Evolutionary conservation across 2,329 filamentous ascomycete species (phyloP), one percentile per base, ranked within the genome.

Genomic region (Sordariomycetes sp.): DNA sequence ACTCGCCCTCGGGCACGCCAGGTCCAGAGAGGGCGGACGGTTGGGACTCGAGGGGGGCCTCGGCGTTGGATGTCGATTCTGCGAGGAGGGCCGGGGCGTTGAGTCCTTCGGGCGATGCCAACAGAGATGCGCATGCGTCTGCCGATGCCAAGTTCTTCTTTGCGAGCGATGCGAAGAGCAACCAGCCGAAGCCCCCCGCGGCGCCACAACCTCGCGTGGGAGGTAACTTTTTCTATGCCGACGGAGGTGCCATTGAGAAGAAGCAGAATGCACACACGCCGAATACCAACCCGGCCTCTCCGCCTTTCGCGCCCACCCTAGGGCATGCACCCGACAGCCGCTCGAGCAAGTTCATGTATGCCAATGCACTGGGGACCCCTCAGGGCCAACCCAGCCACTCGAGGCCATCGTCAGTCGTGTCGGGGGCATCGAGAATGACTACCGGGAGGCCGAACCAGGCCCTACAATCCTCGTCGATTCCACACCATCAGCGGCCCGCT

Each of bases 61-160:
- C 55, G 6, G 45, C 17, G 25, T 24, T 20, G n/a, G 55, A 56
- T n/a, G 39, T n/a, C 32, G 55, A 56, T 12, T 6, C 55, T 6
- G 32, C 13, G 13, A 52, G 66, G 39, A 64, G 67, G 1, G 52
- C 64, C 12, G 69, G 74, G 22, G 70, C 73, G 22, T 75, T 77
- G 59, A 72, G 66, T 62, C 66, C 75, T 7, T 65, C 68, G 13
- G 68, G 69, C 36, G 70, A 75, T 17, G n/a, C 35, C 28, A 10
- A 5, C 20, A 39, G 39, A 20, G 55, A 52, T 32, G 51, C 55
- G 10, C 60, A 59, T 22, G 54, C 59, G 63, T 68, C 64, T 64
- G 63, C 65, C 22, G 78, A 80, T 55, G 72, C 85, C 56, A 92
- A 90, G 73, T 97, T 97, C 77, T 96, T 99, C 69, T 91, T 95